A percentile compares a stretch with the other conserved stretches of the same genome.
Evolutionary conservation across 108 stramenopile species (phyloP).

Genomic region (Parmales sp.): DNA sequence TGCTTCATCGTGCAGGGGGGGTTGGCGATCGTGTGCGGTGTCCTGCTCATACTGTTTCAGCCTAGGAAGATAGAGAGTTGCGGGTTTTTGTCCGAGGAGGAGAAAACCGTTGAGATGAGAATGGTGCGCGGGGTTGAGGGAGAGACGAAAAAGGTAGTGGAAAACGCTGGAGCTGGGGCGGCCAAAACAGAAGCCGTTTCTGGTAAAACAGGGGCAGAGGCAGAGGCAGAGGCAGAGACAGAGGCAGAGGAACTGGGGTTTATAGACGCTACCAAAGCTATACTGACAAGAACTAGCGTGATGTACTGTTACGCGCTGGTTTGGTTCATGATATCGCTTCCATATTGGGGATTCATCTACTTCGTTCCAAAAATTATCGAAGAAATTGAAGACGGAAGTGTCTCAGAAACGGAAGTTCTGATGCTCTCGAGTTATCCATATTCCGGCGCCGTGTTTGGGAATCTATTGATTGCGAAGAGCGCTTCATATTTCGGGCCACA

Average conservation of each 20-base stretch:
- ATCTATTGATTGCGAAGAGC: background rate
- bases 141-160: background rate
- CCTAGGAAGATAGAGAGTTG: background rate
- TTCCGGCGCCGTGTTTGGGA: background rate
- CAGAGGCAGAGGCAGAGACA: background rate
- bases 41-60: background rate
- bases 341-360: background rate
- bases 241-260: background rate
- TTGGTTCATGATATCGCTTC: background rate
- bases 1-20: background rate
- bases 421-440: background rate
- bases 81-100: background rate
- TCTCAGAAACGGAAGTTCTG: background rate
- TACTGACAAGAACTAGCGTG: too few relatives aligned
- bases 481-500: background rate
- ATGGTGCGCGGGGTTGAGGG: background rate
- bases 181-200: background rate
- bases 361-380: background rate
- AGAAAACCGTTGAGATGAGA: background rate
- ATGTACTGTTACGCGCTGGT: too few relatives aligned
- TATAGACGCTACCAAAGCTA: background rate
- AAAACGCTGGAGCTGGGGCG: background rate
- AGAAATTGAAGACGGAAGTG: background rate
- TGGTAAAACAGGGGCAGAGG: background rate
- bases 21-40: background rate